phyloP scores from a whole-genome alignment of 2,329 filamentous ascomycete genomes.

The Paraconiothyrium sp. region DNA sequence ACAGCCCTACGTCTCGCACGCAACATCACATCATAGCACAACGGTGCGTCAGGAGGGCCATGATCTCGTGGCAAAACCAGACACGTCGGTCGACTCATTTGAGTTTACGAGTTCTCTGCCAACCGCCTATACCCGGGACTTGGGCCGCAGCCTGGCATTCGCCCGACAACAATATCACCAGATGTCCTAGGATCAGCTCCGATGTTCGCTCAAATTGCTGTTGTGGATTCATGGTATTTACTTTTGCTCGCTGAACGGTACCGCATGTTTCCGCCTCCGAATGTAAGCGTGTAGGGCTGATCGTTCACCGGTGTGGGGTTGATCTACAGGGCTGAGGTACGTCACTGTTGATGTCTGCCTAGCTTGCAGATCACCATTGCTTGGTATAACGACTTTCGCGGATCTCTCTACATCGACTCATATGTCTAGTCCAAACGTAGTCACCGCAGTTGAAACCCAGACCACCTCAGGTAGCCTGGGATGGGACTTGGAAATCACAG shows the following conservation, averaged over 20 bases:
- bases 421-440: neutral
- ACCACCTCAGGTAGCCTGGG: too few relatives aligned
- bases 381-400: too few relatives aligned
- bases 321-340: slow-evolving; percentile 8
- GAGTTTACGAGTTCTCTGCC: neutral
- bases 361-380: neutral
- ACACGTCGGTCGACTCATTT: slow-evolving; percentile 9
- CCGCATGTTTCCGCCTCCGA: slow-evolving; percentile 2
- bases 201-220: neutral
- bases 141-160: neutral
- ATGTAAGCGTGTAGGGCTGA: slow-evolving; percentile 8
- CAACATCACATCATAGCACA: slow-evolving; percentile 2
- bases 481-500: neutral
- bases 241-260: neutral
- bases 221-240: neutral
- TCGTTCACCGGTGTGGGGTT: slow-evolving; percentile 6
- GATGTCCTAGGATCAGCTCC: neutral
- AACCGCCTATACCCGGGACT: slow-evolving; percentile 7
- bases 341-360: slow-evolving; percentile 5
- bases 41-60: slow-evolving; percentile 3
- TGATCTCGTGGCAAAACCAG: slow-evolving; percentile 8
- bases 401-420: neutral
- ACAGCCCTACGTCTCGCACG: neutral
- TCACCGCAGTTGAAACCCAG: neutral
- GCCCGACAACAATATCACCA: neutral